phyloP scores from a whole-genome alignment of 345 rosid genomes.

The Capsella bursapastoris region DNA sequence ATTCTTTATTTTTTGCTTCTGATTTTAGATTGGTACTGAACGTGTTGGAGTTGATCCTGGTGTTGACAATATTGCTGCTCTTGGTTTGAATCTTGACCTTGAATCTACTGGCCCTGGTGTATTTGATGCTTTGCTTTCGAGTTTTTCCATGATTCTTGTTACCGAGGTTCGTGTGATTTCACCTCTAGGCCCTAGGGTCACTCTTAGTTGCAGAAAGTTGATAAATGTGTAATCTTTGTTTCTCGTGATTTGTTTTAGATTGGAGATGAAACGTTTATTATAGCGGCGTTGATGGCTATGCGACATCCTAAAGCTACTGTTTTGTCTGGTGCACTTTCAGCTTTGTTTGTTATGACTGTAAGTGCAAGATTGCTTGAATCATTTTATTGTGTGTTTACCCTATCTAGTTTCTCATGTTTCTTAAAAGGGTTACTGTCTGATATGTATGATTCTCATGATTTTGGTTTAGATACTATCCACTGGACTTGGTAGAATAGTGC shows the following conservation, averaged over 20 bases:
- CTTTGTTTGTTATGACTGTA: constrained; percentile 97
- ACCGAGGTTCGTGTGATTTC: constrained; percentile 75
- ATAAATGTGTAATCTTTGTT: constrained; percentile 7
- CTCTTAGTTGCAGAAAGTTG: constrained; percentile 5
- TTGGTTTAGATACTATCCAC: constrained; percentile 86
- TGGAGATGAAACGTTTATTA: constrained; percentile 99
- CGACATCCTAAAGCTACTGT: constrained; percentile 97
- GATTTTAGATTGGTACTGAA: constrained; percentile 53
- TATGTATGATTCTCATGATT: constrained; percentile 20
- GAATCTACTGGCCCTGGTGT: constrained; percentile 78
- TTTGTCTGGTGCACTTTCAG: constrained; percentile 89
- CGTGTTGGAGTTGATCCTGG: constrained; percentile 53
- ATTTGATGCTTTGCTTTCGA: constrained; percentile 89
- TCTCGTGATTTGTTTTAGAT: constrained; percentile 52
- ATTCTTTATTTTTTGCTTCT: neutral
- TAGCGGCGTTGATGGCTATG: constrained; percentile 99
- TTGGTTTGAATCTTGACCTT: constrained; percentile 53
- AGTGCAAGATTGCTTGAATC: constrained; percentile 30
- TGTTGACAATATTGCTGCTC: constrained; percentile 44
- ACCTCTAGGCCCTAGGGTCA: neutral
- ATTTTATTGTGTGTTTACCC: constrained; percentile 2
- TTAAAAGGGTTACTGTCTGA: constrained; percentile 14
- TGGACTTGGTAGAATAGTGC: constrained; percentile 99
- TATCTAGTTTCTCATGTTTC: neutral
- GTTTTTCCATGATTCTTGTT: constrained; percentile 92